Percentiles rank a stretch among this genome's conserved stretches.
Conservation (phyloP, 352 stramenopile genomes). For the Pythium monospermum region DNA sequence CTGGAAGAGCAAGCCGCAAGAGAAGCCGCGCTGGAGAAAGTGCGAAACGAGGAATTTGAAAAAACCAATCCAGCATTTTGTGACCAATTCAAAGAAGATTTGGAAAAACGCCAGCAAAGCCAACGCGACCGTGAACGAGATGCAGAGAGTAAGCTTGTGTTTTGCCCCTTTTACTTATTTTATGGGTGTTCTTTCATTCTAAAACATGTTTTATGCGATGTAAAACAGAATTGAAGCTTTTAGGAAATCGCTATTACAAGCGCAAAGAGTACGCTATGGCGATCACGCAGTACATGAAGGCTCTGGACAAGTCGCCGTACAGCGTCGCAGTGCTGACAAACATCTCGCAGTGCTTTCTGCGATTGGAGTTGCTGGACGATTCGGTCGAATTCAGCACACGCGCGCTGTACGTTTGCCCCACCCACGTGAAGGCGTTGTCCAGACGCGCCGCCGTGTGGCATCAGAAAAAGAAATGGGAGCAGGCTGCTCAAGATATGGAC, state of each 20-base stretch:
- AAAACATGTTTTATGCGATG: background rate
- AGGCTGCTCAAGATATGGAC: conserved; percentile 52
- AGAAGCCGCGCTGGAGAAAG: conserved; percentile 48
- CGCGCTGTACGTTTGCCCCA: conserved; percentile 47
- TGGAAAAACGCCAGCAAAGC: conserved; percentile 49
- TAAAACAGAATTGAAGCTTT: conserved; percentile 41
- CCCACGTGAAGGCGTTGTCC: conserved; percentile 67
- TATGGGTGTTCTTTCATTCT: background rate
- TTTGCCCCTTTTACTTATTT: background rate
- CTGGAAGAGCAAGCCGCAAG: conserved; percentile 53
- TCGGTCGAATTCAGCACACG: conserved; percentile 67
- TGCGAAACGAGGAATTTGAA: conserved; percentile 71
- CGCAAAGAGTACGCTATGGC: conserved; percentile 43
- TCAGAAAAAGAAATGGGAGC: conserved; percentile 35
- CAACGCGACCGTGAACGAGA: conserved; percentile 44
- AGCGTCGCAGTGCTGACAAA: conserved; percentile 62
- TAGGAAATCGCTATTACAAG: conserved; percentile 63
- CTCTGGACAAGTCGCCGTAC: conserved; percentile 49
- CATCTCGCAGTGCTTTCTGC: conserved; percentile 58
- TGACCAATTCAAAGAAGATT: conserved; percentile 69
- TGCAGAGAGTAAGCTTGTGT: conserved; percentile 43
- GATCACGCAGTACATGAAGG: conserved; percentile 68
- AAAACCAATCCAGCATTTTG: conserved; percentile 76
- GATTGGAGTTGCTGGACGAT: conserved; percentile 43
- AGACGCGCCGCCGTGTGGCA: conserved; percentile 52